Conservation (phyloP, 108 stramenopile species). For the Nannochloropsis oceanica region DNA sequence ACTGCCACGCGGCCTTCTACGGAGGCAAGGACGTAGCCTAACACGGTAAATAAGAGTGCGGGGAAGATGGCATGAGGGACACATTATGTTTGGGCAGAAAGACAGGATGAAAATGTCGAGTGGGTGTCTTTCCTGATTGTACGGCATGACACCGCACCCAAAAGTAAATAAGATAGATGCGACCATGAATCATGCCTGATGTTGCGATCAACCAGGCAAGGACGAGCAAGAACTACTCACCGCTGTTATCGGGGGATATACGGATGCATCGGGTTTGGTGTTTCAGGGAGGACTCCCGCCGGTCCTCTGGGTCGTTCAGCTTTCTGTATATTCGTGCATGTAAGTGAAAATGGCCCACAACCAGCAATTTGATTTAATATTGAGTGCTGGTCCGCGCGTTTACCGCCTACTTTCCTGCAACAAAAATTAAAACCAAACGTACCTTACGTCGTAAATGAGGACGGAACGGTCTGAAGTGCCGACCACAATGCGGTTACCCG, state of each 20-base stretch:
- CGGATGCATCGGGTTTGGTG: constrained; percentile 29
- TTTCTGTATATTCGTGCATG: not conserved
- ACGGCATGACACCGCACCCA: too few species aligned
- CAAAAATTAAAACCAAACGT: not conserved
- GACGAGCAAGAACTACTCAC: not conserved
- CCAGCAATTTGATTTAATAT: not conserved
- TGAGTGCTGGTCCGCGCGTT: not conserved
- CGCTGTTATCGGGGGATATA: constrained; percentile 21
- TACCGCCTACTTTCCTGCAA: not conserved
- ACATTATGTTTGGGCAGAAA: too few species aligned
- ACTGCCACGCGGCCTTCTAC: constrained; percentile 94
- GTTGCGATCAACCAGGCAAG: too few species aligned
- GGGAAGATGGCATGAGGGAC: not conserved
- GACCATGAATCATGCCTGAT: too few species aligned
- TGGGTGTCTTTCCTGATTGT: too few species aligned
- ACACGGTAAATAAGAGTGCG: not conserved
- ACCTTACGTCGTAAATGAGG: constrained; percentile 28
- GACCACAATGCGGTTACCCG: constrained; percentile 14
- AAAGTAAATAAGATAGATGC: too few species aligned
- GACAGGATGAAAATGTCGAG: too few species aligned
- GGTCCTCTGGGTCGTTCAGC: constrained; percentile 22
- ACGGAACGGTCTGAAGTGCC: constrained; percentile 23
- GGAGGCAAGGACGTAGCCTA: constrained; percentile 81
- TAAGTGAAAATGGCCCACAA: not conserved
- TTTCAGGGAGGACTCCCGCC: constrained; percentile 35